These are phyloP conservation scores for Ophiocordyceps polyrhachis-furcata DNA, from an alignment of 2,329 filamentous ascomycete species.

Conservation along the genomic window DNA sequence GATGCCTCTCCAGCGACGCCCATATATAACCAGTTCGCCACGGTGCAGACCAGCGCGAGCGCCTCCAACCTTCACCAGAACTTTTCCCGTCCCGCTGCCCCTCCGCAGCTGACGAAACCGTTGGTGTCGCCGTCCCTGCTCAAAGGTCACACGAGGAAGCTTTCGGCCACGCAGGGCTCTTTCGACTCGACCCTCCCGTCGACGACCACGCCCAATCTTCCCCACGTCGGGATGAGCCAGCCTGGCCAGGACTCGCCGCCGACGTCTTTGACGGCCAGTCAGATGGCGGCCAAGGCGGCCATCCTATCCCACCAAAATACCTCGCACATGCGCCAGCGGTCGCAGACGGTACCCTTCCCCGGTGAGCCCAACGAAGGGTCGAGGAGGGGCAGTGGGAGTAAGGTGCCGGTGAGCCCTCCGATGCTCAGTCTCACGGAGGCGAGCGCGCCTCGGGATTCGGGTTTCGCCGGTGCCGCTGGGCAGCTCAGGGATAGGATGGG, in stretches of 20 bases:
- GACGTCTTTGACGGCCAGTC: conserved; percentile 39
- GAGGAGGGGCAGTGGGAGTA: conserved; percentile 25
- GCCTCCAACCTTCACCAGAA: conserved; percentile 28
- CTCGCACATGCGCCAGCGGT: conserved; percentile 44
- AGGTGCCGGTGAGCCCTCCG: conserved; percentile 39
- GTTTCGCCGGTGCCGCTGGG: conserved; percentile 23
- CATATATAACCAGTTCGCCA: conserved; percentile 25
- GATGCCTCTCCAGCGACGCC: conserved; percentile 22
- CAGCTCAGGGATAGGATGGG: conserved; percentile 33
- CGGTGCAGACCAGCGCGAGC: conserved; percentile 23
- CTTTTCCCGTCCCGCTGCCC: conserved; percentile 35
- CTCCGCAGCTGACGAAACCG: conserved; percentile 11
- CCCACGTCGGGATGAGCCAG: conserved; percentile 25
- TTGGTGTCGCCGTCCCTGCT: conserved; percentile 12
- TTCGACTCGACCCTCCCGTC: conserved; percentile 59
- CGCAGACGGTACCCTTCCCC: conserved; percentile 50
- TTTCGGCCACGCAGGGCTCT: conserved; percentile 56
- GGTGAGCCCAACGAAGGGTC: conserved; percentile 23
- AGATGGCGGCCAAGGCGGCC: conserved; percentile 64
- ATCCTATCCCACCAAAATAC: conserved; percentile 43
- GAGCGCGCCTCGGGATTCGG: conserved; percentile 38
- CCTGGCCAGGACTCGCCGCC: conserved; percentile 16
- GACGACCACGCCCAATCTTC: conserved; percentile 34
- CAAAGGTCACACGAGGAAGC: conserved; percentile 37
- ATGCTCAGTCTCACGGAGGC: conserved; percentile 46